Base-by-base conservation (phyloP, 768 basidiomycete genomes). In the Pleurotus platypus region DNA sequence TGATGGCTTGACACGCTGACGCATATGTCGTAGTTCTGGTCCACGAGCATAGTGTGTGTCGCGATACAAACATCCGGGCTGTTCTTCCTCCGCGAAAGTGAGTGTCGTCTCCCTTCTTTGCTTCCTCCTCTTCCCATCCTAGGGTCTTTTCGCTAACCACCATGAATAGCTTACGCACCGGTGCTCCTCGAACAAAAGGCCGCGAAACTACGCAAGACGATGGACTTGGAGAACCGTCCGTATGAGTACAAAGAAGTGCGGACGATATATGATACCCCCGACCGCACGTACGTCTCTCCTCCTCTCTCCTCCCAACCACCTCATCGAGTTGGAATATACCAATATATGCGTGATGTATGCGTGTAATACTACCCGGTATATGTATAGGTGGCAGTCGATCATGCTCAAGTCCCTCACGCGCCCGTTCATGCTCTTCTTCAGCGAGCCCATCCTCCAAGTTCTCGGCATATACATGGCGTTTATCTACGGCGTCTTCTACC, bases 391-490 rank as follows among this genome's bases (percentile, higher is more conserved):
- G 83, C 63, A 73, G 62, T 48, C 64, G 0, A 75, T 90, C 37
- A 70, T 92, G 57, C 45, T 59, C 1, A 79, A 72, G 57, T 77
- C 87, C 0, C 69, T 92, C 20, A 69, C 75, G 9, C 79, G 90
- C n/a, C 92, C 92, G 0, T 88, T 93, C 70, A 63, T 69, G 3
- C 66, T 92, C 9, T 86, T 90, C 56, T 63, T 55, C 0, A 63
- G 63, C 4, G 89, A 92, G 64, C 80, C 84, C 0, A 88, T 91
- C 61, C 73, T 89, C 16, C 87, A 89, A 62, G 66, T 89, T 2
- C 69, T 91, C 8, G 84, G 85, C 0, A 2, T 84, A 0, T 91
- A 89, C 59, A 82, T 88, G 79, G 83, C 86, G 0, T 83, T 88
- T 60, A 64, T 87, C 12, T 92, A 87, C 57, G 90, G 86, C 4